These are phyloP conservation scores for Aspergillus diversus DNA, from an alignment of 495 filamentous ascomycete species.

Conservation along the genomic window DNA sequence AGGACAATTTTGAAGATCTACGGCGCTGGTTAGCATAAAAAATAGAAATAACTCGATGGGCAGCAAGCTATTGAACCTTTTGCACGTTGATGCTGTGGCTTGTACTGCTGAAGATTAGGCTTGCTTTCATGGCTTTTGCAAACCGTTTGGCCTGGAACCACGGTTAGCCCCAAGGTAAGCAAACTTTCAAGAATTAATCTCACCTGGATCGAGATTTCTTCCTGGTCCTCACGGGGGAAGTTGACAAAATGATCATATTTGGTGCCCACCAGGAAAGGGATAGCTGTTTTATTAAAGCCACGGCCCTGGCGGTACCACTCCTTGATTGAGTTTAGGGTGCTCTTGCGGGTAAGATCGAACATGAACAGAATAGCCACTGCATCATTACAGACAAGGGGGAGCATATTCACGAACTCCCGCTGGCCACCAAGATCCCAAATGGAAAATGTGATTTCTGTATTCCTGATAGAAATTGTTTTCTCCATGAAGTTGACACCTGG, in stretches of 20 bases:
- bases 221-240: constrained; percentile 94
- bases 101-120: constrained; percentile 96
- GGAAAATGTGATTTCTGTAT: constrained; percentile 99
- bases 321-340: constrained; percentile 97
- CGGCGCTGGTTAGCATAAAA: constrained; percentile 25
- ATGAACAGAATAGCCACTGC: constrained; percentile 98
- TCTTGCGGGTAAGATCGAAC: constrained; percentile 98
- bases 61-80: constrained; percentile 64
- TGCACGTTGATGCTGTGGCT: constrained; percentile 99
- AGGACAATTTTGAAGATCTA: constrained; percentile 99
- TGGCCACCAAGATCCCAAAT: constrained; percentile 99
- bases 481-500: constrained; percentile 98
- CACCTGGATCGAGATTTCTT: constrained; percentile 96
- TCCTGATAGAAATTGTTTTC: constrained; percentile 98
- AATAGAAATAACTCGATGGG: neutral
- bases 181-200: constrained; percentile 5
- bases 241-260: constrained; percentile 99
- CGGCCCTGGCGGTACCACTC: constrained; percentile 99
- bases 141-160: constrained; percentile 80
- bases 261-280: constrained; percentile 93
- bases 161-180: constrained; percentile 16
- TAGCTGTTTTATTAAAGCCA: constrained; percentile 99
- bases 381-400: constrained; percentile 97
- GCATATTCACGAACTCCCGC: constrained; percentile 99
- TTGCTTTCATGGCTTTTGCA: constrained; percentile 96